A percentile compares a stretch with the other conserved stretches of the same genome.
phyloP scores from a whole-genome alignment of 2,329 filamentous ascomycete species.

The Cladosporium phlei region DNA sequence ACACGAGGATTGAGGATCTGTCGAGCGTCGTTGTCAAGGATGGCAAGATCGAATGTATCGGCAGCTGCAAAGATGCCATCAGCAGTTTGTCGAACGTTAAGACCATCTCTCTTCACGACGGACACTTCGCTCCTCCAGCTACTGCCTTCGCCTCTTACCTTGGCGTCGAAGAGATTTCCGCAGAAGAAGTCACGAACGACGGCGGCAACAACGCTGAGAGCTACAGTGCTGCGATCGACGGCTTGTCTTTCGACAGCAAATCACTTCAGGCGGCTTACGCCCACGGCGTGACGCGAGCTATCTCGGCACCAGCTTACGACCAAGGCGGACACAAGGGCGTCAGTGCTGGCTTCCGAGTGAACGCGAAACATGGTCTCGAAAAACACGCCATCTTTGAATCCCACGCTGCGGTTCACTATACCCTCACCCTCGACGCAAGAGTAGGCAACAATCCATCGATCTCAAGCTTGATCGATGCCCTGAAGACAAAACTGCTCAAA shows the following conservation, averaged over 20 bases:
- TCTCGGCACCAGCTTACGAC: constrained; percentile 33
- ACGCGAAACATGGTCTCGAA: constrained; percentile 32
- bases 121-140: constrained; percentile 57
- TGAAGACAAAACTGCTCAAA: constrained; percentile 52
- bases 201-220: constrained; percentile 47
- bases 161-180: constrained; percentile 60
- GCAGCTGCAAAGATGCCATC: constrained; percentile 47
- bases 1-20: constrained; percentile 12
- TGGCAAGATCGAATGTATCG: constrained; percentile 55
- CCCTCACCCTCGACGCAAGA: constrained; percentile 48
- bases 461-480: constrained; percentile 49
- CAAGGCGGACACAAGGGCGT: constrained; percentile 34
- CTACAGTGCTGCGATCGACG: constrained; percentile 55
- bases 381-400: constrained; percentile 37
- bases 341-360: constrained; percentile 34
- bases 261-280: constrained; percentile 34
- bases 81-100: constrained; percentile 35
- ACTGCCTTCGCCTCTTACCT: constrained; percentile 58
- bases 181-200: constrained; percentile 46
- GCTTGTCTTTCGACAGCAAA: constrained; percentile 38
- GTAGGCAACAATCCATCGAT: constrained; percentile 45
- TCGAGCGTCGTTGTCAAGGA: constrained; percentile 48
- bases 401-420: constrained; percentile 43
- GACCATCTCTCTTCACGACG: constrained; percentile 51
- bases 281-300: constrained; percentile 37